Evolutionary conservation across 2,329 filamentous ascomycete genomes (phyloP).

Genomic region (Fusarium begoniae): DNA sequence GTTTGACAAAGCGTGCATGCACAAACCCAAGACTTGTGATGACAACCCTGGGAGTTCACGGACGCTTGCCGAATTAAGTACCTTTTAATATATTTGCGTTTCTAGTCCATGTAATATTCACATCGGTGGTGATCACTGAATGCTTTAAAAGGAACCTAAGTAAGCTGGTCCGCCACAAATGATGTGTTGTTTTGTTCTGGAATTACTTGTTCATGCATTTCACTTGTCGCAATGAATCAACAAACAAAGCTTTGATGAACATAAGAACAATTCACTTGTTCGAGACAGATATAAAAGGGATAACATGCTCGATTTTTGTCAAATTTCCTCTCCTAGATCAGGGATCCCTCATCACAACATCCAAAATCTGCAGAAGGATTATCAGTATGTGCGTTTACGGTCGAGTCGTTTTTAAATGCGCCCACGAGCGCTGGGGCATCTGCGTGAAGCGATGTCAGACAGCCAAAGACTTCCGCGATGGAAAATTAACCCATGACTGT

Average conservation of each 20-base stretch:
- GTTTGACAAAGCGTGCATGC: not conserved
- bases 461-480: conserved; percentile 21
- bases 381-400: conserved; percentile 44
- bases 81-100: not conserved
- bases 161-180: not conserved
- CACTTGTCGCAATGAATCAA: not conserved
- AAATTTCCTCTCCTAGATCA: not conserved
- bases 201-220: conserved; percentile 8
- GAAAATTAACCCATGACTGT: conserved; percentile 28
- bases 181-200: not conserved
- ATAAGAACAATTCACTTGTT: not conserved
- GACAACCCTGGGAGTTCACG: not conserved
- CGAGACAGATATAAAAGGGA: conserved; percentile 6
- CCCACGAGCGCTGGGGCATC: conserved; percentile 41
- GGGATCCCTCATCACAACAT: not conserved
- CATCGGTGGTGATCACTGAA: not conserved
- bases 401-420: conserved; percentile 40
- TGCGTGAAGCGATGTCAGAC: conserved; percentile 35
- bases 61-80: not conserved
- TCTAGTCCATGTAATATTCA: not conserved
- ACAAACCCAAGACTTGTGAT: not conserved
- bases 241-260: not conserved
- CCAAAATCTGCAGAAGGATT: not conserved
- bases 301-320: not conserved
- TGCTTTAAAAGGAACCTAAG: not conserved